Base-by-base conservation (phyloP, 2,329 filamentous ascomycete species). In the Plectosphaerella cucumerina region DNA sequence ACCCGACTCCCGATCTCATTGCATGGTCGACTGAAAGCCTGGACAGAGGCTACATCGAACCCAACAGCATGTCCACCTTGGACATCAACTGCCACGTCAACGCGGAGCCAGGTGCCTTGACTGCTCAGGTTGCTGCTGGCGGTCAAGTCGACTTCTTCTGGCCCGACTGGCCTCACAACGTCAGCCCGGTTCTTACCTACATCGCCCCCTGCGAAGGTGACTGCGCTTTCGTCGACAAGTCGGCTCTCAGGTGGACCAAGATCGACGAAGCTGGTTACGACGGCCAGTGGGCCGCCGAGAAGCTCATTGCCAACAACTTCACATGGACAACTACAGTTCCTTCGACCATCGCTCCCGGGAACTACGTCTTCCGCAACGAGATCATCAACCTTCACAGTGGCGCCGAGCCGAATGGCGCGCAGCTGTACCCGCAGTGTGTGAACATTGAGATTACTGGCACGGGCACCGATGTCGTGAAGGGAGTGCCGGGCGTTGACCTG, bases 181-280 rank as follows among this genome's bases (percentile, higher is more conserved):
- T 69, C 33, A 71, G 78, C 0, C 83, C 84, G 8, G 77, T 87
- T 58, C 74, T 87, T 54, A 77, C 77, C 63, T 87, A 86, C 70
- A 68, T 87, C 15, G 84, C 84, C 50, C 74, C 73, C 58, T 84
- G 80, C 67, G 69, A 72, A 34, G 80, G 76, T 20, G 75, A 82
- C 63, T 85, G 80, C 65, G 70, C 75, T 31, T 63, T 65, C 1
- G 79, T 76, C 50, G 75, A 80, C 64, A 79, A 81, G 65, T 67
- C 65, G 2, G 60, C 67, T 5, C 73, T 86, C 26, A 65, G 77
- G 56, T 86, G 78, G 65, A 80, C 84, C 75, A 87, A 87, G 75
- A 85, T 87, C 52, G 74, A 77, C 35, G 74, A 74, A 50, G 70
- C 65, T 23, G 84, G 83, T 50, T 23, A 45, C 55, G 68, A 77